These are phyloP conservation scores for Penicillium lividum DNA, from an alignment of 495 filamentous ascomycete species.

Conservation along the genomic window DNA sequence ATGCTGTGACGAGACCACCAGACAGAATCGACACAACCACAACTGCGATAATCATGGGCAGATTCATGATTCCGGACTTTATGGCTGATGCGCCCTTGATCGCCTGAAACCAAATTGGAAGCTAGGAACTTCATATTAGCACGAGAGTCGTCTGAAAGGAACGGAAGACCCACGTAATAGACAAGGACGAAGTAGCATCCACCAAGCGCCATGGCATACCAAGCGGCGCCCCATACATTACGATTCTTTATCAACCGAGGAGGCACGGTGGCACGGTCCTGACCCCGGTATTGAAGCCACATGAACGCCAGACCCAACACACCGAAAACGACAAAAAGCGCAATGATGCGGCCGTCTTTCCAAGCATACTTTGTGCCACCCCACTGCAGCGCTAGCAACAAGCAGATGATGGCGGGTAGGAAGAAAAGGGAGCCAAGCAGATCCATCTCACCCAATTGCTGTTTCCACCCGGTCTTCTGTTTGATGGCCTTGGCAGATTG, in stretches of 20 bases:
- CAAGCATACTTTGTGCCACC: conserved; percentile 72
- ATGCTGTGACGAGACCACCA: conserved; percentile 59
- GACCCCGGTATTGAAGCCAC: conserved; percentile 63
- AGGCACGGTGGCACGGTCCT: conserved; percentile 76
- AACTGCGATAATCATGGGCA: conserved; percentile 69
- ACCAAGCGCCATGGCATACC: conserved; percentile 58
- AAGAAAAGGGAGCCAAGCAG: conserved; percentile 66
- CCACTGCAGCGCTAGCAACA: conserved; percentile 85
- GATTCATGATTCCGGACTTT: conserved; percentile 72
- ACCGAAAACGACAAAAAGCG: conserved; percentile 68
- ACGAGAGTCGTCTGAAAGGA: not conserved
- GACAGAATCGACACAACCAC: conserved; percentile 61
- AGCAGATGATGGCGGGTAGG: conserved; percentile 68
- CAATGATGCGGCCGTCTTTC: conserved; percentile 65
- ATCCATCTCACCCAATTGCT: conserved; percentile 63
- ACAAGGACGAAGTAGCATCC: conserved; percentile 67
- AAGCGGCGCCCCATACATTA: conserved; percentile 57
- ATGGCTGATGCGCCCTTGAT: conserved; percentile 70
- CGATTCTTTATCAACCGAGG: conserved; percentile 70
- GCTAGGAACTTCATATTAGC: conserved; percentile 41
- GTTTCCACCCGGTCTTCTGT: conserved; percentile 33
- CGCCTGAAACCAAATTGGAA: conserved; percentile 90
- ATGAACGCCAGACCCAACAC: conserved; percentile 65
- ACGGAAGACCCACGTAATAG: conserved; percentile 45
- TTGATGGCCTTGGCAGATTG: conserved; percentile 53